Base-by-base conservation (phyloP, 1,139 yeast species). In the Magnusiomyces tetraspermus region DNA sequence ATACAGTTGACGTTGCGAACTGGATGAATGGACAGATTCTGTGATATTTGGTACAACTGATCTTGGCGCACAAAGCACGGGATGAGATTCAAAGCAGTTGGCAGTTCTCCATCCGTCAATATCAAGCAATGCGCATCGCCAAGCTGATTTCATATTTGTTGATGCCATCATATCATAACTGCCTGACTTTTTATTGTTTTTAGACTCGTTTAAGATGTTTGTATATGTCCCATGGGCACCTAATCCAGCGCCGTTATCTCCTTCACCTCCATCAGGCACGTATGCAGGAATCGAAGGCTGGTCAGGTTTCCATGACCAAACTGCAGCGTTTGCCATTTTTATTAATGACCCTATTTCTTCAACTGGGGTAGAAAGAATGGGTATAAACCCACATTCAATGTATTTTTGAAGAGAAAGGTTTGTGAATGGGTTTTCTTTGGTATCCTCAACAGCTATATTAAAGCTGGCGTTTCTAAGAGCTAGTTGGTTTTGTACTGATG, bases 291-390 rank as follows among this genome's bases (percentile, higher is more conserved):
- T 37, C 24, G 52, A 43, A 11, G 90, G 92, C 60, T 83, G 79
- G 5, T 73, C 72, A 0, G 73, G 68, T 1, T 74, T 76, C 95
- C 95, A 86, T 3, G 87, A 76, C 96, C 96, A 88, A 36, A 80
- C 67, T 0, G 78, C 69, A 15, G 64, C 53, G 28, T 69, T 66
- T 17, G 76, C 57, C 23, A 70, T 57, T 0, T 57, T 36, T 0
- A 68, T 55, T 1, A 76, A 60, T 28, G 54, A 42, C 2, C 55
- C 47, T 3, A 43, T 15, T 3, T 55, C 45, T 17, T 49, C 56
- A 8, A 64, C 60, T 1, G 58, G 54, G n/a, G 74, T 60, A 0
- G 70, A 53, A 6, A 86, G 64, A 1, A 86, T 71, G 0, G 92
- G 85, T 0, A 83, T 72, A 52, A 70, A 75, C 0, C 95, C 95